phyloP scores from a whole-genome alignment of 2,329 filamentous ascomycete species.

The Xylaria digitata region DNA sequence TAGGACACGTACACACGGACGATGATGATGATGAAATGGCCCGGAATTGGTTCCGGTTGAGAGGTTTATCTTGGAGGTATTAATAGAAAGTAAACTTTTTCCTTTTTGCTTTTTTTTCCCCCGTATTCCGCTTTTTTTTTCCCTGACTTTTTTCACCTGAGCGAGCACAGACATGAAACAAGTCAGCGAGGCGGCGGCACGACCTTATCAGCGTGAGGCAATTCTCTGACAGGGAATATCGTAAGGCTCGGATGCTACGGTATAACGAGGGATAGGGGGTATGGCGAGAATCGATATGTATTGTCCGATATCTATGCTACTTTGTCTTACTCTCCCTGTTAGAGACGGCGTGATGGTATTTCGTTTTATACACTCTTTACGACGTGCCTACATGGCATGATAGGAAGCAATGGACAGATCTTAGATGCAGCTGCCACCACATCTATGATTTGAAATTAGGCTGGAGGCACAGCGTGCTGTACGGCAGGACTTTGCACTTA shows the following conservation, averaged over 20 bases:
- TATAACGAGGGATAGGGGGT: background rate
- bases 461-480: background rate
- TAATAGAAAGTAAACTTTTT: background rate
- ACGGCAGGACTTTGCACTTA: background rate
- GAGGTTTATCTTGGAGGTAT: background rate
- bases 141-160: background rate
- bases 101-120: background rate
- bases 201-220: background rate
- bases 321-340: slow-evolving; percentile 9
- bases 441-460: background rate
- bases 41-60: slow-evolving; percentile 9
- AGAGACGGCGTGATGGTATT: background rate
- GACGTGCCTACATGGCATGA: background rate
- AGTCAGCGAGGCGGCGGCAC: slow-evolving; percentile 12
- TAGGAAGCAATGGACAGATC: background rate
- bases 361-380: background rate
- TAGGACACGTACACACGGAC: background rate
- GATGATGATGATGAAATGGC: background rate
- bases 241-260: slow-evolving; percentile 1
- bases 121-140: background rate
- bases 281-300: background rate
- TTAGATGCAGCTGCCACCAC: background rate
- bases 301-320: background rate
- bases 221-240: background rate
- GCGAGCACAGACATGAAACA: slow-evolving; percentile 16